phyloP scores from a whole-genome alignment of 2,329 filamentous ascomycete species.

The Cryphonectria parasitica region DNA sequence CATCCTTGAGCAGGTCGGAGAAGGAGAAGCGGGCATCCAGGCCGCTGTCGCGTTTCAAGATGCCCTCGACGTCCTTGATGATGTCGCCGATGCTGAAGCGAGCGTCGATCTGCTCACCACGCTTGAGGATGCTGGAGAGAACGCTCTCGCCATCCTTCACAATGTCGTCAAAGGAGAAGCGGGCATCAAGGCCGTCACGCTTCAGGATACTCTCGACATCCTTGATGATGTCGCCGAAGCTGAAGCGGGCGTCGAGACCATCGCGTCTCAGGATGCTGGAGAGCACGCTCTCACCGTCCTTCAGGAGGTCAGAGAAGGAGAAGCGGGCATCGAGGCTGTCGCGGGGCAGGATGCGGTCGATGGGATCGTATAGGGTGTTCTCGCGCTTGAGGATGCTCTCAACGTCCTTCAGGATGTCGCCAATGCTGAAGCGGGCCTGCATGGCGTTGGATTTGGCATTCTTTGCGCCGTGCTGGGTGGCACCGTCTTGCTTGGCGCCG shows the following conservation, averaged over 20 bases:
- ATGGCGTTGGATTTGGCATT: neutral
- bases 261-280: neutral
- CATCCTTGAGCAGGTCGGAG: conserved; percentile 6
- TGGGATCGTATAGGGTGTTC: neutral
- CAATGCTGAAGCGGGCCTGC: conserved; percentile 9
- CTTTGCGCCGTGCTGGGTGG: neutral
- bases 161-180: conserved; percentile 3
- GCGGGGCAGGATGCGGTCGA: conserved; percentile 7
- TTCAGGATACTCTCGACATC: conserved; percentile 10
- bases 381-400: conserved; percentile 15
- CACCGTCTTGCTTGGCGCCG: neutral
- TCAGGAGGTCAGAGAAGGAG: conserved; percentile 4
- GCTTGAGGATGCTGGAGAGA: conserved; percentile 1
- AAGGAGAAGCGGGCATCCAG: conserved; percentile 12
- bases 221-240: conserved; percentile 11
- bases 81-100: neutral
- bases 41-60: conserved; percentile 5
- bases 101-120: conserved; percentile 3
- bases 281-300: neutral
- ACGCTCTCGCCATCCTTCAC: conserved; percentile 10
- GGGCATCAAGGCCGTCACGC: conserved; percentile 10
- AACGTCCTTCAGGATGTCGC: conserved; percentile 12
- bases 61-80: neutral
- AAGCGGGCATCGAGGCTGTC: conserved; percentile 11
- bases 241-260: conserved; percentile 3